phyloP scores from a whole-genome alignment of 202 grass and related monocot species.

The Schoenoplectus tabernaemontani region DNA sequence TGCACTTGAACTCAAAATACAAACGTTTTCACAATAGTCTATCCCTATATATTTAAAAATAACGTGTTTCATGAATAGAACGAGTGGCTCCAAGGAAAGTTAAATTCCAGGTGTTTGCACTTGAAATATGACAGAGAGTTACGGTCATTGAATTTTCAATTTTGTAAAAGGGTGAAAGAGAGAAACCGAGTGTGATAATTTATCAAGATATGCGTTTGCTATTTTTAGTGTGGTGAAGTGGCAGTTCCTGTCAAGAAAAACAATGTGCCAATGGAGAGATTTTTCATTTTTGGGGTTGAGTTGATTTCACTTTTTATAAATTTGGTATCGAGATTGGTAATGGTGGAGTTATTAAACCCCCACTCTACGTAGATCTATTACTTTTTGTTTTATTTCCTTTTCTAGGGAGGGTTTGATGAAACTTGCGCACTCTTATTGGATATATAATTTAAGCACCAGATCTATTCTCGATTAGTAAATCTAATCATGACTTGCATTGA shows the following conservation, averaged over 20 bases:
- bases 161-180: constrained; percentile 5
- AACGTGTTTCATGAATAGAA: too few relatives aligned
- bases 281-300: background rate
- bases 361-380: background rate
- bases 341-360: too few relatives aligned
- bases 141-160: background rate
- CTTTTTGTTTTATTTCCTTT: constrained; percentile 11
- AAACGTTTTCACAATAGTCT: too few relatives aligned
- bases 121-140: background rate
- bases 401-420: background rate
- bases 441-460: background rate
- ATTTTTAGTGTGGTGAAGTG: constrained; percentile 8
- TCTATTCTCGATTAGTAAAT: constrained; percentile 8
- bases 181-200: constrained; percentile 21
- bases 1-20: too few relatives aligned
- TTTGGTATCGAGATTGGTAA: too few relatives aligned
- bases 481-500: constrained; percentile 6
- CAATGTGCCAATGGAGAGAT: background rate
- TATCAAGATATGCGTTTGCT: constrained; percentile 21
- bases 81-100: too few relatives aligned
- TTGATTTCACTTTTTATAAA: background rate
- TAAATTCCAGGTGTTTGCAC: background rate
- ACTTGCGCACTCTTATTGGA: background rate
- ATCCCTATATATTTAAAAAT: too few relatives aligned
- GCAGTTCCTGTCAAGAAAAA: background rate